A percentile compares a stretch with the other conserved stretches of the same genome.
Conservation (phyloP, 2,329 filamentous ascomycete species). For the Sclerotinia minor region DNA sequence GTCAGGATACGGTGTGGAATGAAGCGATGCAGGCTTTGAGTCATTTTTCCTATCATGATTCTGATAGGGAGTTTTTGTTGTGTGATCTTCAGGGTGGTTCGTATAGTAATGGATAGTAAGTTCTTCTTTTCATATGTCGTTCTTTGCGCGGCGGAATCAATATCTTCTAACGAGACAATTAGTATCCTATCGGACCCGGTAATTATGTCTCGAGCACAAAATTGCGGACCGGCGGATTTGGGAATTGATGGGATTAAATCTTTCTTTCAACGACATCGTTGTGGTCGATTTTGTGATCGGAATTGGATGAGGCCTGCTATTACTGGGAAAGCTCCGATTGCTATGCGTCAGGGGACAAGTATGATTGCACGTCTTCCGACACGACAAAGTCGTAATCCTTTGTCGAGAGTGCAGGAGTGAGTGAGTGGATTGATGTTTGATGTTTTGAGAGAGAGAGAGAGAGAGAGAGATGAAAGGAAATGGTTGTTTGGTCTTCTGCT, state of each 20-base stretch:
- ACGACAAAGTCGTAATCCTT: background rate
- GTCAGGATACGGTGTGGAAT: background rate
- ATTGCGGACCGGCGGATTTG: constrained; percentile 24
- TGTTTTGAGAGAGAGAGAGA: background rate
- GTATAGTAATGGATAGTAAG: constrained; percentile 24
- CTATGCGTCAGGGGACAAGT: constrained; percentile 14
- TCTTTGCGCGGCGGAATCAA: too few species aligned
- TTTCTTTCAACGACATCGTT: constrained; percentile 22
- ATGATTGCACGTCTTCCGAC: background rate
- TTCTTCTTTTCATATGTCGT: background rate
- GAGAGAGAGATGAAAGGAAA: background rate
- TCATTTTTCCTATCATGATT: constrained; percentile 26
- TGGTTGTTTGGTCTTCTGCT: background rate
- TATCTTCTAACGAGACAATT: background rate
- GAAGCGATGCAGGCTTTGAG: constrained; percentile 25
- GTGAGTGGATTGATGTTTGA: background rate
- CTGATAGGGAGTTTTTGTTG: constrained; percentile 5
- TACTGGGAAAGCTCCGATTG: background rate
- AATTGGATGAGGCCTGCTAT: constrained; percentile 6
- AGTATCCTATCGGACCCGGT: constrained; percentile 24
- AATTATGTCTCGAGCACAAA: constrained; percentile 18
- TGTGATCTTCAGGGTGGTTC: constrained; percentile 26
- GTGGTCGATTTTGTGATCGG: constrained; percentile 17
- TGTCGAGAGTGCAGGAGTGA: background rate
- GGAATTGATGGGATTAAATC: constrained; percentile 21